A percentile compares a stretch with the other conserved stretches of the same genome.
These are phyloP conservation scores for Phytophthora ramorum DNA, from an alignment of 352 stramenopile genomes.

Conservation along the genomic window DNA sequence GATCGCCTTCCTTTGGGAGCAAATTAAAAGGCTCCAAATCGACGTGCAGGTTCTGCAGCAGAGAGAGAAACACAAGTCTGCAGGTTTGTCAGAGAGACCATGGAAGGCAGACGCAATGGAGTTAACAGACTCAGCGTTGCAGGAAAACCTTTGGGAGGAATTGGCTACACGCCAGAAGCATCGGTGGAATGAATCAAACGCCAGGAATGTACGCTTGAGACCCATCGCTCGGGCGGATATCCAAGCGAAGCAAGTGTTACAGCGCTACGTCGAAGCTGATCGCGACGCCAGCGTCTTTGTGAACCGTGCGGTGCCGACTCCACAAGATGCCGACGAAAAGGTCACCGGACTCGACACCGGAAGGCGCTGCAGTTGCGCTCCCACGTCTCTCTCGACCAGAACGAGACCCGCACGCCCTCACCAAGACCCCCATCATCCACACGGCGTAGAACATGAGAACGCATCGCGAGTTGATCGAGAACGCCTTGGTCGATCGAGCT, in stretches of 20 bases:
- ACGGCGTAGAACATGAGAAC: conserved; percentile 42
- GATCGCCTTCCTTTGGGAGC: conserved; percentile 31
- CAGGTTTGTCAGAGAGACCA: not conserved
- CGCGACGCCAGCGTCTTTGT: conserved; percentile 66
- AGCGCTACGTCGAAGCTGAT: conserved; percentile 58
- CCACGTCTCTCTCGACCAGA: conserved; percentile 54
- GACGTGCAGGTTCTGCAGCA: conserved; percentile 24
- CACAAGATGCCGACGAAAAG: conserved; percentile 52
- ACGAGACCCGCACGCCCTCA: conserved; percentile 37
- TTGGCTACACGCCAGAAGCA: conserved; percentile 26
- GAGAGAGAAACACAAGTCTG: not conserved
- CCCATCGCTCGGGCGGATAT: conserved; percentile 51
- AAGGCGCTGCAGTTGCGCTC: conserved; percentile 50
- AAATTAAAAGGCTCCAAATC: conserved; percentile 34
- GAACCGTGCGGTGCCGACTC: conserved; percentile 46
- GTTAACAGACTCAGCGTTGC: not conserved
- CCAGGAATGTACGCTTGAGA: conserved; percentile 29
- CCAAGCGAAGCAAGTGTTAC: conserved; percentile 59
- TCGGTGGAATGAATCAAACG: conserved; percentile 15
- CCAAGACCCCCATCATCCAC: conserved; percentile 47
- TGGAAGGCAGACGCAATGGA: not conserved
- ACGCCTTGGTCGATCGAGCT: conserved; percentile 9
- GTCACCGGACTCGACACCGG: conserved; percentile 5
- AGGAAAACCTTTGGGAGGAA: conserved; percentile 27
- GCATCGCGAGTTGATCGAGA: conserved; percentile 53